phyloP scores from a whole-genome alignment of 495 filamentous ascomycete species.

The Penicillium fimorum region DNA sequence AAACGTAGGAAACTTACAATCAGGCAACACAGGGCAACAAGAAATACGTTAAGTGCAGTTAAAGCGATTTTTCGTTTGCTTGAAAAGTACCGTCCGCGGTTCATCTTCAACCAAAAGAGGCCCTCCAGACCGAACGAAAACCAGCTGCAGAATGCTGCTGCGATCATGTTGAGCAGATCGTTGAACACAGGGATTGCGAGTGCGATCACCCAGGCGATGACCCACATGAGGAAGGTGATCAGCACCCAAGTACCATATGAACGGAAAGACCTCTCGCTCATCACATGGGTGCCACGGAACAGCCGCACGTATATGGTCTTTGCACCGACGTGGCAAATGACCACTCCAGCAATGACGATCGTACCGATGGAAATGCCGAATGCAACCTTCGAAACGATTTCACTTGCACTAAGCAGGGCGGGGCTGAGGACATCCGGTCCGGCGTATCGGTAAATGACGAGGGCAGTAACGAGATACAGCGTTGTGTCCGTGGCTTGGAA shows the following conservation, averaged over 20 bases:
- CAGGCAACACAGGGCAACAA: constrained; percentile 21
- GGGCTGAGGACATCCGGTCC: constrained; percentile 61
- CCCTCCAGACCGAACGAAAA: constrained; percentile 37
- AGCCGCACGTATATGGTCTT: constrained; percentile 60
- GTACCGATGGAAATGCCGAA: constrained; percentile 71
- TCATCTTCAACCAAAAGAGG: constrained; percentile 40
- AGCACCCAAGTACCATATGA: constrained; percentile 47
- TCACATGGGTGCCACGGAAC: constrained; percentile 46
- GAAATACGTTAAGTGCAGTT: constrained; percentile 27
- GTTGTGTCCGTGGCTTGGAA: constrained; percentile 53
- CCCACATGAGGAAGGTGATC: constrained; percentile 51
- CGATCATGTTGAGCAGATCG: constrained; percentile 49
- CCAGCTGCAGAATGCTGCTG: constrained; percentile 32
- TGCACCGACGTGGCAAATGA: constrained; percentile 55
- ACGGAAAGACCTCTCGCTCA: constrained; percentile 50
- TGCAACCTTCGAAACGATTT: constrained; percentile 54
- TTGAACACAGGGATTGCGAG: constrained; percentile 67
- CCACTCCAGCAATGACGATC: constrained; percentile 22
- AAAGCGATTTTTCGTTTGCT: constrained; percentile 26
- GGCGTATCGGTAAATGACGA: constrained; percentile 59
- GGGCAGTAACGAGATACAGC: constrained; percentile 47
- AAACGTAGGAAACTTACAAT: neutral
- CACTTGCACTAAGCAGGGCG: constrained; percentile 59
- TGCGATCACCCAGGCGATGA: constrained; percentile 63
- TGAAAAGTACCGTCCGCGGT: constrained; percentile 22